Conservation (phyloP, 768 basidiomycete species). For the Boletus huronensis region DNA sequence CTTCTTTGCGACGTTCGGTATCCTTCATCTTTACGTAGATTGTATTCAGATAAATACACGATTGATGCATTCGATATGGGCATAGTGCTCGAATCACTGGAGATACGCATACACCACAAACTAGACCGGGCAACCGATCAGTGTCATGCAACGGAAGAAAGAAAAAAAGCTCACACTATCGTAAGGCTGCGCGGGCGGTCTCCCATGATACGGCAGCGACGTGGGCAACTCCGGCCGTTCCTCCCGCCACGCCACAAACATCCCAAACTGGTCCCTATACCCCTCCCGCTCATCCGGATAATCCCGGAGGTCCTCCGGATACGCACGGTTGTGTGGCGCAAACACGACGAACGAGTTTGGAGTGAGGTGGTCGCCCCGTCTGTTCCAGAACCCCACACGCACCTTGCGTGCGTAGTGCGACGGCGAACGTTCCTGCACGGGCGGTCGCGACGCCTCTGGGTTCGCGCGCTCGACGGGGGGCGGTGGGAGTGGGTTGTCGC, state of each 20-base stretch:
- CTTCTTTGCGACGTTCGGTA: not conserved
- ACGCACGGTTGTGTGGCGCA: constrained; percentile 52
- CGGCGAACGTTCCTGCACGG: constrained; percentile 30
- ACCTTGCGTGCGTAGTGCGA: constrained; percentile 30
- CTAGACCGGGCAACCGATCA: constrained; percentile 18
- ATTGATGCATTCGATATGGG: not conserved
- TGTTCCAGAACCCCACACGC: constrained; percentile 68
- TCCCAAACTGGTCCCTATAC: constrained; percentile 53
- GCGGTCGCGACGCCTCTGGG: constrained; percentile 26
- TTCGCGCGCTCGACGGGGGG: constrained; percentile 27
- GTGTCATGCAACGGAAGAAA: not conserved
- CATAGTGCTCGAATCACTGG: constrained; percentile 10
- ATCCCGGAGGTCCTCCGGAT: constrained; percentile 55
- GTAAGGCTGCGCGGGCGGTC: constrained; percentile 54
- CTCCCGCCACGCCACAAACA: constrained; percentile 38
- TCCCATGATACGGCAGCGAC: constrained; percentile 56
- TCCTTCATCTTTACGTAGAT: constrained; percentile 6
- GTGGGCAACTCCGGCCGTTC: constrained; percentile 56
- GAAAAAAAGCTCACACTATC: constrained; percentile 38
- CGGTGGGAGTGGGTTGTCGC: constrained; percentile 29
- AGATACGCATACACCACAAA: constrained; percentile 41
- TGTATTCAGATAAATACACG: constrained; percentile 20
- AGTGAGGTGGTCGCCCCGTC: constrained; percentile 71
- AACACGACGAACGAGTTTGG: constrained; percentile 56
- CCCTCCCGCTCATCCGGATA: constrained; percentile 57